Evolutionary conservation across 2,329 filamentous ascomycete species (phyloP).

Genomic region (Botrytis galanthina): DNA sequence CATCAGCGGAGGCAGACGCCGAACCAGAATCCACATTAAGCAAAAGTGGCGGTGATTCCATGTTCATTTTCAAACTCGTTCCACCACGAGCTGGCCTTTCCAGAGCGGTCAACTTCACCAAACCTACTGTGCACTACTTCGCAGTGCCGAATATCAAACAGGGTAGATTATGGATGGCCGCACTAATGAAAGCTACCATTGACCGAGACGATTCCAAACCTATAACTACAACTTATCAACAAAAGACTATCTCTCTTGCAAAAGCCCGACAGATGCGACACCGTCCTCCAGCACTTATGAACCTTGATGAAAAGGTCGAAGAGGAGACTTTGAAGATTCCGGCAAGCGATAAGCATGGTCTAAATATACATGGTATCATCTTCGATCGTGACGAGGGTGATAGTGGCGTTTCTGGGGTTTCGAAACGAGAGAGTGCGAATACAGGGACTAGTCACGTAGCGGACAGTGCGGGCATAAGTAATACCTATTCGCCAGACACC

Average conservation of each 20-base stretch:
- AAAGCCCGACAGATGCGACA: constrained; percentile 88
- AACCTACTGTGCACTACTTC: constrained; percentile 96
- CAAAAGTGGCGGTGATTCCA: constrained; percentile 55
- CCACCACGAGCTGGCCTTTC: constrained; percentile 85
- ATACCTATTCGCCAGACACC: constrained; percentile 11
- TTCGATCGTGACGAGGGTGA: constrained; percentile 38
- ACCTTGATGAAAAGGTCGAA: constrained; percentile 50
- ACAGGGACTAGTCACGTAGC: background rate
- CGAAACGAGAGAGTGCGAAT: constrained; percentile 29
- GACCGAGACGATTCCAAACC: constrained; percentile 80
- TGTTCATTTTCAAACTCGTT: constrained; percentile 98
- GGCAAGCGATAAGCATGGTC: constrained; percentile 35
- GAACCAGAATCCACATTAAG: constrained; percentile 39
- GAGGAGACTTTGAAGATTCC: constrained; percentile 36
- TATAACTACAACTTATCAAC: constrained; percentile 90
- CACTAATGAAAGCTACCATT: constrained; percentile 97
- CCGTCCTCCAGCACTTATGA: constrained; percentile 85
- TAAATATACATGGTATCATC: constrained; percentile 39
- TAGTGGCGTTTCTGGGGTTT: constrained; percentile 38
- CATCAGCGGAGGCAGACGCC: constrained; percentile 44
- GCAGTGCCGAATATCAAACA: constrained; percentile 87
- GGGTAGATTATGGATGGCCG: constrained; percentile 95
- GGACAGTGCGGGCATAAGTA: constrained; percentile 11
- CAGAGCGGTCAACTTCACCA: constrained; percentile 93
- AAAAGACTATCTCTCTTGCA: constrained; percentile 89